phyloP scores from a whole-genome alignment of 768 basidiomycete genomes.

The Ramaria sp. region DNA sequence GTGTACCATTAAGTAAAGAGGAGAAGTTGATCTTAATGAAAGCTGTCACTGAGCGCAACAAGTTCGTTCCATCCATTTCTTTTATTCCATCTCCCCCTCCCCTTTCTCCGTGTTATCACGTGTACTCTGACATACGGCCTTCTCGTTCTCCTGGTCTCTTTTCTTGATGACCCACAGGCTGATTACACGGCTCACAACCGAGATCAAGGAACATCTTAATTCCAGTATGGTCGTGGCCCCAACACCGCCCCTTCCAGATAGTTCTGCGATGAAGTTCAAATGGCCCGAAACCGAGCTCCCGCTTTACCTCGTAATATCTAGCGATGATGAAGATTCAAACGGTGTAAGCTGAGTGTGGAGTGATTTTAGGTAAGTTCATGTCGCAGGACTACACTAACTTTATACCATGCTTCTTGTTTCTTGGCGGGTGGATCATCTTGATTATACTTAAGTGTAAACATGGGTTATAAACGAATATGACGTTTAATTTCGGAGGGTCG shows the following conservation, averaged over 20 bases:
- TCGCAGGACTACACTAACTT: not conserved
- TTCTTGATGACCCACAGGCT: not conserved
- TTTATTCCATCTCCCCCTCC: not conserved
- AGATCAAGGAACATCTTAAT: slow-evolving; percentile 1
- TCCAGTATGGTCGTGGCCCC: not conserved
- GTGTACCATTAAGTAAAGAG: not conserved
- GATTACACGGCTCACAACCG: slow-evolving; percentile 3
- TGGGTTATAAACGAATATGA: too few species aligned
- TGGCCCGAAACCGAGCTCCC: slow-evolving; percentile 9
- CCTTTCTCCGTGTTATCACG: not conserved
- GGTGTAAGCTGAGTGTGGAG: not conserved
- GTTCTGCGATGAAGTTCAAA: not conserved
- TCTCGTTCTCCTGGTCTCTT: not conserved
- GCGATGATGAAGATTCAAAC: slow-evolving; percentile 1
- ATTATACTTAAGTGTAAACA: not conserved
- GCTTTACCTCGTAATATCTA: not conserved
- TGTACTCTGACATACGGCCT: not conserved
- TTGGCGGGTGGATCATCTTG: not conserved
- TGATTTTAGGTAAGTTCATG: not conserved
- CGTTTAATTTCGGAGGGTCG: too few species aligned
- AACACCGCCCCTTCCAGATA: not conserved
- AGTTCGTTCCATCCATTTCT: slow-evolving; percentile 6
- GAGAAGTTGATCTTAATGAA: slow-evolving; percentile 1
- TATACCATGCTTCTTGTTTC: not conserved
- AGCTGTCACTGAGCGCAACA: slow-evolving; percentile 6